Evolutionary conservation across 2,329 filamentous ascomycete species (phyloP).

Genomic region (Cladosporium sphaerospermum): DNA sequence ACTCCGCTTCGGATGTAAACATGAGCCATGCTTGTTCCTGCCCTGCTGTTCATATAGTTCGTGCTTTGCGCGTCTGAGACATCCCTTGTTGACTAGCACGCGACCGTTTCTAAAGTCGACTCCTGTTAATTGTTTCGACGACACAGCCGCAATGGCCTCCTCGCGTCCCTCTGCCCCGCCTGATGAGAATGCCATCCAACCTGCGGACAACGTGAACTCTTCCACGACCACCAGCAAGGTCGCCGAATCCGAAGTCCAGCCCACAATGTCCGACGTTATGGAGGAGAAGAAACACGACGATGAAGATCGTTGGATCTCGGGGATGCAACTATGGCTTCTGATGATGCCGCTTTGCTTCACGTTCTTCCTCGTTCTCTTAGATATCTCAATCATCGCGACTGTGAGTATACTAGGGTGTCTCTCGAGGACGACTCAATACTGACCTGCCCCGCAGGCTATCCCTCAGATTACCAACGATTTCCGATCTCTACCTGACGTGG

Average conservation of each 20-base stretch:
- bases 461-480: conserved; percentile 38
- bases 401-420: conserved; percentile 1
- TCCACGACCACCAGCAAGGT: neutral
- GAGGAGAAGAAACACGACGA: neutral
- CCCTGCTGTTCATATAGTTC: no score
- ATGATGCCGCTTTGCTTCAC: conserved; percentile 31
- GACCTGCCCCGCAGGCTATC: conserved; percentile 25
- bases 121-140: neutral
- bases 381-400: conserved; percentile 15
- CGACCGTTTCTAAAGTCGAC: no score
- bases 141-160: neutral
- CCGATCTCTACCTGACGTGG: conserved; percentile 35
- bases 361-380: conserved; percentile 26
- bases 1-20: neutral
- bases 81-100: no score
- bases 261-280: neutral
- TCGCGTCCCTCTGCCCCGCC: neutral
- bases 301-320: conserved; percentile 25
- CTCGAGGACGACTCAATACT: neutral
- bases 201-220: neutral
- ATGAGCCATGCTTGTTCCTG: neutral
- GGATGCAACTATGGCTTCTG: conserved; percentile 29
- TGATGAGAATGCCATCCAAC: neutral
- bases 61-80: no score
- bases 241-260: neutral